Conservation (phyloP, 1,139 yeast genomes). For the Yamadazyma sp. region DNA sequence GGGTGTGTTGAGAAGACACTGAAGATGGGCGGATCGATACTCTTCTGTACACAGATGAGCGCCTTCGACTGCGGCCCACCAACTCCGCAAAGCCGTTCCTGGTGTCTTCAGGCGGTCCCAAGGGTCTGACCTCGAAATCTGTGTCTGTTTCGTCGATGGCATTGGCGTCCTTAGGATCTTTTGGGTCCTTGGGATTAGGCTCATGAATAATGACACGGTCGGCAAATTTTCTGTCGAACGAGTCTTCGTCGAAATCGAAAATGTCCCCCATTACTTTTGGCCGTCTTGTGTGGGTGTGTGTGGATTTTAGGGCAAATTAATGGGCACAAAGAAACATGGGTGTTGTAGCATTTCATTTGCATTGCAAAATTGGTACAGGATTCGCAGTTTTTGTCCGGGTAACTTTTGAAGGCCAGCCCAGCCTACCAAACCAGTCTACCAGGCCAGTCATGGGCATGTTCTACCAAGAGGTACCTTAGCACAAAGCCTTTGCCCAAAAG, state of each 20-base stretch:
- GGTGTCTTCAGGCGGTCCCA: not conserved
- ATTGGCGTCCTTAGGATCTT: not conserved
- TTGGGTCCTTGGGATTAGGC: constrained; percentile 4
- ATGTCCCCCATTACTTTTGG: constrained; percentile 12
- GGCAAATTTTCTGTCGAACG: constrained; percentile 12
- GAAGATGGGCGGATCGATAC: constrained; percentile 23
- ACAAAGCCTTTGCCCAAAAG: too few relatives aligned
- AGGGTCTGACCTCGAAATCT: constrained; percentile 6
- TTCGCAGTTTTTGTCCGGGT: too few relatives aligned
- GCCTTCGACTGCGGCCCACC: constrained; percentile 14
- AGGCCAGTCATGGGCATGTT: too few relatives aligned
- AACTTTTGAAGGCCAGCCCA: too few relatives aligned
- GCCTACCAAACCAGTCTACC: too few relatives aligned
- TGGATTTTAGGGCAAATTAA: too few relatives aligned
- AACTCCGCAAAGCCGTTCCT: not conserved
- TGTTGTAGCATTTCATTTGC: too few relatives aligned
- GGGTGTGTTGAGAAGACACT: constrained; percentile 16
- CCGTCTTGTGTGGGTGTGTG: not conserved
- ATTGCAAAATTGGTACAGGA: too few relatives aligned
- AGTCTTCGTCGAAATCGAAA: constrained; percentile 25
- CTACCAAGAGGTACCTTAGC: too few relatives aligned
- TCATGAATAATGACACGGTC: constrained; percentile 8
- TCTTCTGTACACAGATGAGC: constrained; percentile 25
- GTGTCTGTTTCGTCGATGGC: not conserved
- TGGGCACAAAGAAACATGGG: too few relatives aligned